These are phyloP conservation scores for Pseudogymnoascus verrucosus DNA, from an alignment of 2,329 filamentous ascomycete genomes.

Conservation along the genomic window DNA sequence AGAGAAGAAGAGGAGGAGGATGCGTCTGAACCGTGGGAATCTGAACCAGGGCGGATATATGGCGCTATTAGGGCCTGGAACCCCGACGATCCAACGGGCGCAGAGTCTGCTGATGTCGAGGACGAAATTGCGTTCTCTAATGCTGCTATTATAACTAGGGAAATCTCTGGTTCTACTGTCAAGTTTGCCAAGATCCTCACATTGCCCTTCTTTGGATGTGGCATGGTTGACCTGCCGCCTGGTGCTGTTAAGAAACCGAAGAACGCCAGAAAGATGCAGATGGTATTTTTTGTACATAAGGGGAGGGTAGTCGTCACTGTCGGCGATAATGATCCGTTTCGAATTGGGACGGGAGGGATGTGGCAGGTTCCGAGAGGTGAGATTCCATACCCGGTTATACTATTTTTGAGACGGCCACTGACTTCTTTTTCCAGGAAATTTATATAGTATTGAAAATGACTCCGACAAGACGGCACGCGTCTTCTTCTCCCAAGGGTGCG, in stretches of 20 bases:
- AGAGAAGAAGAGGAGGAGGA: conserved; percentile 40
- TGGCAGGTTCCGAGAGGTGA: conserved; percentile 93
- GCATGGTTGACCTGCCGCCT: conserved; percentile 80
- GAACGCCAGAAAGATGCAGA: conserved; percentile 92
- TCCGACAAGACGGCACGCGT: conserved; percentile 64
- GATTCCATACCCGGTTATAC: conserved; percentile 25
- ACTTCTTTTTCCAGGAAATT: conserved; percentile 60
- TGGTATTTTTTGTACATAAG: conserved; percentile 85
- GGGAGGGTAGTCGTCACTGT: conserved; percentile 77
- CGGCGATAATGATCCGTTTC: conserved; percentile 61
- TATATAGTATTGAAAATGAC: conserved; percentile 84
- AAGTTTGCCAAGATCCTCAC: conserved; percentile 82
- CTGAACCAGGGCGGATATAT: conserved; percentile 52
- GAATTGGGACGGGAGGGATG: conserved; percentile 77
- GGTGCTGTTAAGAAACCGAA: conserved; percentile 80
- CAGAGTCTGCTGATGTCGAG: conserved; percentile 45
- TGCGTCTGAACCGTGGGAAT: conserved; percentile 62
- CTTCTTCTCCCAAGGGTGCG: conserved; percentile 89
- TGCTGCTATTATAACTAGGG: conserved; percentile 43
- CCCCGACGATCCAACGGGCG: conserved; percentile 48
- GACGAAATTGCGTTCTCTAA: conserved; percentile 46
- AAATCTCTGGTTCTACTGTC: conserved; percentile 63
- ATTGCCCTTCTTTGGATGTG: conserved; percentile 78
- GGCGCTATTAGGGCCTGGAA: conserved; percentile 60
- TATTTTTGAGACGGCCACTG: background rate